These are phyloP conservation scores for Euphorbia schlechtendalii DNA, from an alignment of 441 rosid genomes.

Conservation along the genomic window DNA sequence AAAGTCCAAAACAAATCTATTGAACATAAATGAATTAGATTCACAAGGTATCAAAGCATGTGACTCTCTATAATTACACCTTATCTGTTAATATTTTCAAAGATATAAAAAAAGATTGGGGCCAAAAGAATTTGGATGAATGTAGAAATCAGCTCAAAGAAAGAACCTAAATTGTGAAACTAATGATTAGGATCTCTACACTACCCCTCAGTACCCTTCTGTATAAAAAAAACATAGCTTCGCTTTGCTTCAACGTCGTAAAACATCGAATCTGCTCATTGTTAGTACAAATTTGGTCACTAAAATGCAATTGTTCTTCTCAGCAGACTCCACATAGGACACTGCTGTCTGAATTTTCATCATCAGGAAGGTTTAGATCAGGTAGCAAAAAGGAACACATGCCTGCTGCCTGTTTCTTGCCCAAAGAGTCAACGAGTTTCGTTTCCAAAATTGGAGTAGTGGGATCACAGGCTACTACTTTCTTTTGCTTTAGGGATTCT, in stretches of 20 bases:
- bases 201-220: constrained; percentile 20
- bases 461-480: no score
- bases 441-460: no score
- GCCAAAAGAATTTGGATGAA: constrained; percentile 30
- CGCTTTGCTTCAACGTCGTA: no score
- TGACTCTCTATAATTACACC: constrained; percentile 20
- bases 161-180: no score
- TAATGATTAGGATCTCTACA: constrained; percentile 29
- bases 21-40: not conserved
- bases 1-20: not conserved
- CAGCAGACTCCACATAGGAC: constrained; percentile 29
- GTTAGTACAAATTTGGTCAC: no score
- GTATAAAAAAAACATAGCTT: constrained; percentile 1
- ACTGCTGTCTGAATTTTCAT: constrained; percentile 26
- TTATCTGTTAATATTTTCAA: constrained; percentile 23
- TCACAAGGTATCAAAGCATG: no score
- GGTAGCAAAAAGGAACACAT: constrained; percentile 40
- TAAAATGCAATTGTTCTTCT: no score
- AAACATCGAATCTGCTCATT: no score
- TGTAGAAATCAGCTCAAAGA: constrained; percentile 26
- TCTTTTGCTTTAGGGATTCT: no score
- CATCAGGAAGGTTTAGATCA: constrained; percentile 59
- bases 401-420: not conserved
- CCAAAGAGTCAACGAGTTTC: no score
- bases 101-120: no score